phyloP scores from a whole-genome alignment of 768 basidiomycete genomes.

The Paxillus involutus region DNA sequence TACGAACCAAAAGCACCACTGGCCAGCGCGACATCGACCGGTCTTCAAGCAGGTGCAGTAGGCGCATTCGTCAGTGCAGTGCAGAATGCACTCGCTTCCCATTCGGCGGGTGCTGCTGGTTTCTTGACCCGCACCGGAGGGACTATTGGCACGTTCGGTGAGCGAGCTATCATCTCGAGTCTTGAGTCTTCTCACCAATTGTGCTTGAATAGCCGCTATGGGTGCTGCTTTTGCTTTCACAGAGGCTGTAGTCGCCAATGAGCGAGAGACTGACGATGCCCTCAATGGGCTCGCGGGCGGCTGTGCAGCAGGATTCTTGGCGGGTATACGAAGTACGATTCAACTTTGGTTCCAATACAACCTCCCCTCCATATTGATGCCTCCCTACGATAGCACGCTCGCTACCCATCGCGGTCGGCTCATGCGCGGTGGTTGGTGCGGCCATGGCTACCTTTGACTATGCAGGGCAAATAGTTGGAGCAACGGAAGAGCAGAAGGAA shows the following conservation, averaged over 20 bases:
- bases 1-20: conserved; percentile 57
- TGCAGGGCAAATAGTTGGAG: conserved; percentile 61
- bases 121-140: conserved; percentile 85
- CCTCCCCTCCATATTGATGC: conserved; percentile 11
- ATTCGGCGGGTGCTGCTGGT: conserved; percentile 79
- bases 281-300: conserved; percentile 84
- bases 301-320: conserved; percentile 91
- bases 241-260: conserved; percentile 79
- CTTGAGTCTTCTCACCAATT: conserved; percentile 2
- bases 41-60: conserved; percentile 63
- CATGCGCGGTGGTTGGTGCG: conserved; percentile 77
- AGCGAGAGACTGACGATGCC: conserved; percentile 74
- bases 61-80: conserved; percentile 69
- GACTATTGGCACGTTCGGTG: conserved; percentile 91
- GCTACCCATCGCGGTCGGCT: conserved; percentile 75
- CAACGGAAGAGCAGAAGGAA: conserved; percentile 49
- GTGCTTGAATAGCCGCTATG: conserved; percentile 68
- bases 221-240: conserved; percentile 84
- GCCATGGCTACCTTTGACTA: conserved; percentile 82
- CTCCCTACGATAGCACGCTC: conserved; percentile 63
- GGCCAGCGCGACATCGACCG: conserved; percentile 53
- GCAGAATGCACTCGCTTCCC: conserved; percentile 80
- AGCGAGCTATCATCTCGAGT: conserved; percentile 24
- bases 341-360: not conserved
- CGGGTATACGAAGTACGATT: conserved; percentile 74